phyloP scores from a whole-genome alignment of 768 basidiomycete species.

The Collybia nuda region DNA sequence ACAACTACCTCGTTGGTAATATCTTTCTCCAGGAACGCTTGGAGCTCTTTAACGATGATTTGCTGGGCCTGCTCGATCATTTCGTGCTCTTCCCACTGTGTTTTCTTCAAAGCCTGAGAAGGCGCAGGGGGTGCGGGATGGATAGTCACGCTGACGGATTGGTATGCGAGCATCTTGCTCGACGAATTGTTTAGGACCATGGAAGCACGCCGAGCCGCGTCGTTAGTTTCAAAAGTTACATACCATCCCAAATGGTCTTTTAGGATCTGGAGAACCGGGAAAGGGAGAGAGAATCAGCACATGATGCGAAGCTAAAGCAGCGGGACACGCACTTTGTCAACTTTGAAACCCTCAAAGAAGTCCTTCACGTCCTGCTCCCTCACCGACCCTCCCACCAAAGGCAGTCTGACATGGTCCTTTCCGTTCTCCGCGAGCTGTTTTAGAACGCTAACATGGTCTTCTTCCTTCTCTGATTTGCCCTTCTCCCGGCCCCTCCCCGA shows the following conservation, averaged over 20 bases:
- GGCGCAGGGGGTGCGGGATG: slow-evolving; percentile 39
- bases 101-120: slow-evolving; percentile 35
- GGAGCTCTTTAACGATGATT: slow-evolving; percentile 58
- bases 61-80: slow-evolving; percentile 55
- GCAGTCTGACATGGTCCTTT: slow-evolving; percentile 63
- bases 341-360: slow-evolving; percentile 70
- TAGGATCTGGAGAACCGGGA: slow-evolving; percentile 49
- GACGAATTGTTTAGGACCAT: slow-evolving; percentile 53
- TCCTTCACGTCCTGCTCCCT: slow-evolving; percentile 65
- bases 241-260: slow-evolving; percentile 76
- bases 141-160: slow-evolving; percentile 56
- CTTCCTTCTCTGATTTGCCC: slow-evolving; percentile 29
- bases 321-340: slow-evolving; percentile 60
- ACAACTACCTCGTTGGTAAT: slow-evolving; percentile 61
- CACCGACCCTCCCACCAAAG: slow-evolving; percentile 44
- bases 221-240: slow-evolving; percentile 69
- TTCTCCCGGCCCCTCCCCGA: slow-evolving; percentile 10
- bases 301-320: slow-evolving; percentile 1
- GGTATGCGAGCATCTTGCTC: slow-evolving; percentile 55
- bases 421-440: slow-evolving; percentile 61
- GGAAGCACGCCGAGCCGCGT: slow-evolving; percentile 65
- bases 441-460: slow-evolving; percentile 38
- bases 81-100: slow-evolving; percentile 51
- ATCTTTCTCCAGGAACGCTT: slow-evolving; percentile 58
- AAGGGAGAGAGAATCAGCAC: slow-evolving; percentile 9